Base-by-base conservation (phyloP, 139 green algal genomes). In the Chlamydomonas schloesseri region DNA sequence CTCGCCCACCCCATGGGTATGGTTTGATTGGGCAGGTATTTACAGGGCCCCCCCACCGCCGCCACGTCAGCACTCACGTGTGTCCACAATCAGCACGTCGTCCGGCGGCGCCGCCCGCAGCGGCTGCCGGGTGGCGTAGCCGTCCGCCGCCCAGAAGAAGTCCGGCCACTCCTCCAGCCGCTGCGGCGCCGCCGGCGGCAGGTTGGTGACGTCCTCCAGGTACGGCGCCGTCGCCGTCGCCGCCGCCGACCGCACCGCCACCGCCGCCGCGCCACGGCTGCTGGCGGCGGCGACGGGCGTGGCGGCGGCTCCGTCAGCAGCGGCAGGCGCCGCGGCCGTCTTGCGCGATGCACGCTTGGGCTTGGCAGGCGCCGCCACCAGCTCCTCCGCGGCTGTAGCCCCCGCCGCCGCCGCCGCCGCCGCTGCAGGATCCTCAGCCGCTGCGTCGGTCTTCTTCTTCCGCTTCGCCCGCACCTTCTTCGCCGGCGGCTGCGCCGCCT, bases 81-180 rank as follows among this genome's bases (percentile, higher is more conserved):
- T 88, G 69, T 90, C 71, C 10, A 93, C 85, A 0, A 93, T 31
- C 21, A 77, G 50, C 20, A 93, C 74, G 53, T 93, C 90, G 1
- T 34, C n/a, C 57, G 78, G 60, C n/a, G 36, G 37, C 29, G 37
- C 42, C 0, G 36, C 9, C 77, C 78, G 60, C 17, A 76, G 77
- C 69, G 73, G 71, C 58, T 62, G 64, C 31, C 26, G 20, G 23
- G 46, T 60, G 14, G 4, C 33, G 36, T 64, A 83, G 8, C 76
- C 76, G 37, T 73, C 60, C 34, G 24, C 33, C 9, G 33, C 74
- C 74, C 53, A 8, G 15, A 21, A 81, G 11, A 70, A 71, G 5
- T 53, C 74, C 20, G 31, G 53, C 20, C 33, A 33, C 10, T n/a
- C 23, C 31, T 53, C 29, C 57, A 81, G 31, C n/a, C 18, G n/a